Conservation (phyloP, 2,329 filamentous ascomycete genomes). For the Apiospora aurea region DNA sequence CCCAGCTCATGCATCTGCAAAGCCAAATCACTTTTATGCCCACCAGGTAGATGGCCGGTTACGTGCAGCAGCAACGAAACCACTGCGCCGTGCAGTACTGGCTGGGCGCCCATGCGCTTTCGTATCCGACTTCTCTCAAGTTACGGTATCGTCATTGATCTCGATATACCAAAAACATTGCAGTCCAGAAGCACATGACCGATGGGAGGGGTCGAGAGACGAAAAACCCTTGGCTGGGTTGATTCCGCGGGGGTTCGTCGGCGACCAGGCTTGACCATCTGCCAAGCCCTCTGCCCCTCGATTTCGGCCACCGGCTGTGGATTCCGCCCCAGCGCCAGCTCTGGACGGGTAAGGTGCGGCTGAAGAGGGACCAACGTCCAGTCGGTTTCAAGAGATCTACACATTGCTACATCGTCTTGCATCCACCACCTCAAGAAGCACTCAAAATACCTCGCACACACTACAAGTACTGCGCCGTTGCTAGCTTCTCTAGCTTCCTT, state of each 20-base stretch:
- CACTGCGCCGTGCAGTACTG: not conserved
- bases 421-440: not conserved
- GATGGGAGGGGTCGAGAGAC: not conserved
- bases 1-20: conserved; percentile 3
- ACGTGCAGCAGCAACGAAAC: not conserved
- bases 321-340: not conserved
- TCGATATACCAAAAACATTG: not conserved
- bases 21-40: not conserved
- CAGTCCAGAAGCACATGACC: not conserved
- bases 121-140: not conserved
- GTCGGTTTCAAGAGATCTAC: not conserved
- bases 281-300: not conserved
- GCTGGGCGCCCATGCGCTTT: not conserved
- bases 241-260: not conserved
- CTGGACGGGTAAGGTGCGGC: not conserved
- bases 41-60: not conserved
- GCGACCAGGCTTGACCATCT: not conserved
- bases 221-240: not conserved
- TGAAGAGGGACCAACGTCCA: not conserved
- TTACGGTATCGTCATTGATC: not conserved
- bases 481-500: not conserved
- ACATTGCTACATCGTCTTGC: not conserved
- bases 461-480: not conserved
- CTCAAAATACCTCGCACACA: not conserved
- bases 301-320: not conserved